A percentile compares a stretch with the other conserved stretches of the same genome.
Conservation (phyloP, 2,329 filamentous ascomycete species). For the Monosporascus sp. region DNA sequence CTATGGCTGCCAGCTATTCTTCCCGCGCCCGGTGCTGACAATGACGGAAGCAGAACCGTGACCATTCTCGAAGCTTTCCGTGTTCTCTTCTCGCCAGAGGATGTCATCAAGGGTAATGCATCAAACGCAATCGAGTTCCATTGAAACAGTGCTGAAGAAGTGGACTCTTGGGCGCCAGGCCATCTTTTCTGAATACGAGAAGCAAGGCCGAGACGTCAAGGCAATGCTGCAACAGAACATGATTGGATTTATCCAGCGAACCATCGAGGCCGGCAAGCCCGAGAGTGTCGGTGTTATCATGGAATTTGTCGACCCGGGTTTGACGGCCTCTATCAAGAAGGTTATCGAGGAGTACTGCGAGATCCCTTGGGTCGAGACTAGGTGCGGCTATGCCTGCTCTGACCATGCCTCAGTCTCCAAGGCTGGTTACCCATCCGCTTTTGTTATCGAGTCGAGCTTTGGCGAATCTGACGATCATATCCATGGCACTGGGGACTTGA, state of each 20-base stretch:
- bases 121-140: constrained; percentile 92
- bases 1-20: constrained; percentile 80
- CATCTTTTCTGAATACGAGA: constrained; percentile 78
- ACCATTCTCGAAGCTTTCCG: constrained; percentile 91
- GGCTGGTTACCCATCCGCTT: constrained; percentile 68
- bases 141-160: constrained; percentile 77
- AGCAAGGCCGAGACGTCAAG: constrained; percentile 69
- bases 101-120: constrained; percentile 65
- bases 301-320: constrained; percentile 81
- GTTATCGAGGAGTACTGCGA: constrained; percentile 82
- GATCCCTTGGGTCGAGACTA: constrained; percentile 80
- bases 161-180: constrained; percentile 68
- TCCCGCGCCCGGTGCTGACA: constrained; percentile 87
- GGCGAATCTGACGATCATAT: constrained; percentile 63
- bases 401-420: constrained; percentile 70
- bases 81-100: constrained; percentile 67
- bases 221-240: constrained; percentile 99
- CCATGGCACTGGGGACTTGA: constrained; percentile 63
- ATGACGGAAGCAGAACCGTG: constrained; percentile 88
- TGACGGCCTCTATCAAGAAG: constrained; percentile 88
- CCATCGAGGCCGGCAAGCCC: constrained; percentile 71
- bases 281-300: constrained; percentile 91
- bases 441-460: constrained; percentile 71
- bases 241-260: constrained; percentile 84
- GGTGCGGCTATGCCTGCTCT: constrained; percentile 81